These are phyloP conservation scores for Fistulifera solaris DNA, from an alignment of 108 stramenopile species.

Conservation along the genomic window DNA sequence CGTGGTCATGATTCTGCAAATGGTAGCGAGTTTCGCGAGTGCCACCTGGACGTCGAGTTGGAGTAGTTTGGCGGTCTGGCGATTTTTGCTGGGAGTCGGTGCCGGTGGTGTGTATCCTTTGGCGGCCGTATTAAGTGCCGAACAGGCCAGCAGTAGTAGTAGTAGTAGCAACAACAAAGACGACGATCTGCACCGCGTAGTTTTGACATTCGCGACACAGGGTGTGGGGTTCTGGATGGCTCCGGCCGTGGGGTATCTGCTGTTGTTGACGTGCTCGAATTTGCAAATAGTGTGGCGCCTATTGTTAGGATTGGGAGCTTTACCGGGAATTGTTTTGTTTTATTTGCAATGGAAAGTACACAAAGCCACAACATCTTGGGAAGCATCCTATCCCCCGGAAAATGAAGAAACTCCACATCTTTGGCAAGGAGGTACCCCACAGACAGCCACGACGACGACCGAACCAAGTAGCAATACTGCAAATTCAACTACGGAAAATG, in stretches of 20 bases:
- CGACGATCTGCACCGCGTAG: conserved; percentile 37
- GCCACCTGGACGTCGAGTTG: conserved; percentile 12
- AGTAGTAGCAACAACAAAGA: not conserved
- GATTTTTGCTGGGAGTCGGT: conserved; percentile 74
- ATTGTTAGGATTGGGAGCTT: conserved; percentile 52
- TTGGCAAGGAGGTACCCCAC: no score
- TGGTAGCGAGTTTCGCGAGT: conserved; percentile 54
- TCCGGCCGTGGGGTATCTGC: conserved; percentile 26
- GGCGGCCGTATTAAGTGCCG: conserved; percentile 77
- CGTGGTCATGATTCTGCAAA: conserved; percentile 68
- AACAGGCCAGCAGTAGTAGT: conserved; percentile 19
- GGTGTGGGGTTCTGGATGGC: conserved; percentile 68
- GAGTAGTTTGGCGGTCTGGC: conserved; percentile 37
- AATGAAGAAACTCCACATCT: not conserved
- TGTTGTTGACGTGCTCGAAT: conserved; percentile 29
- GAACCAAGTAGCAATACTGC: conserved; percentile 1
- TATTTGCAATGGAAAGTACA: not conserved
- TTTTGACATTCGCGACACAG: conserved; percentile 70
- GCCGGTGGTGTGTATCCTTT: conserved; percentile 83
- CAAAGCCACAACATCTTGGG: conserved; percentile 2
- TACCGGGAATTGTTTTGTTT: conserved; percentile 28
- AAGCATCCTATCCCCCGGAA: not conserved
- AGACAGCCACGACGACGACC: not conserved
- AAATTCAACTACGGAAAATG: not conserved
- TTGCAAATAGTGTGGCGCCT: conserved; percentile 65